These are phyloP conservation scores for Acanthamoeba triangularis DNA, from an alignment of 208 protist species.

Conservation along the genomic window DNA sequence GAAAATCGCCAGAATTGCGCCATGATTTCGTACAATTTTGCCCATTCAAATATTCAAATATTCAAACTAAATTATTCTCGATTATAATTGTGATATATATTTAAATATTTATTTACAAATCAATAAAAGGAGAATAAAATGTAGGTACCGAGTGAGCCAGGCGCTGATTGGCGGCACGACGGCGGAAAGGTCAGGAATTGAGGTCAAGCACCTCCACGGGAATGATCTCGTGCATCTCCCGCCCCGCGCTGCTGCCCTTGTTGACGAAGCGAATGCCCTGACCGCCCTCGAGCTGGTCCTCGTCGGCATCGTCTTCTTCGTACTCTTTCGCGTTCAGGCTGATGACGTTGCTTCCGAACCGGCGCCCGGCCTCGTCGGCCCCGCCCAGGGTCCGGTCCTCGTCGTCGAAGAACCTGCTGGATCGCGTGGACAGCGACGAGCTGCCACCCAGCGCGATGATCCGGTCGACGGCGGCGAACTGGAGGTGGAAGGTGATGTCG, in stretches of 20 bases:
- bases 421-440: neutral
- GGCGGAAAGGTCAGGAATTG: neutral
- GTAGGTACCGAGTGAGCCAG: neutral
- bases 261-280: slow-evolving; percentile 17
- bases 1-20: too few relatives aligned
- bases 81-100: too few relatives aligned
- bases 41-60: too few relatives aligned
- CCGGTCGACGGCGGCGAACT: slow-evolving; percentile 1
- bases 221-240: slow-evolving; percentile 42
- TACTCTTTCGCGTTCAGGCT: too few relatives aligned
- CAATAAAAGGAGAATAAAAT: too few relatives aligned
- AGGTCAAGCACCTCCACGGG: slow-evolving; percentile 6
- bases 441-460: slow-evolving; percentile 3
- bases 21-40: too few relatives aligned
- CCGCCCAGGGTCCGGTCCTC: neutral
- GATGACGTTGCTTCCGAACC: too few relatives aligned
- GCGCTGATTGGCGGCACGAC: too few relatives aligned
- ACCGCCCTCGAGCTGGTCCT: neutral
- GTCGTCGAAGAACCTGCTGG: neutral
- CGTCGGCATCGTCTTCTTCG: neutral
- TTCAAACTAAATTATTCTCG: too few relatives aligned
- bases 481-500: neutral
- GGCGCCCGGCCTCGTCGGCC: too few relatives aligned
- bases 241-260: neutral
- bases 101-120: too few relatives aligned